phyloP scores from a whole-genome alignment of 2,329 filamentous ascomycete genomes.

The Harringtonia aguacate region DNA sequence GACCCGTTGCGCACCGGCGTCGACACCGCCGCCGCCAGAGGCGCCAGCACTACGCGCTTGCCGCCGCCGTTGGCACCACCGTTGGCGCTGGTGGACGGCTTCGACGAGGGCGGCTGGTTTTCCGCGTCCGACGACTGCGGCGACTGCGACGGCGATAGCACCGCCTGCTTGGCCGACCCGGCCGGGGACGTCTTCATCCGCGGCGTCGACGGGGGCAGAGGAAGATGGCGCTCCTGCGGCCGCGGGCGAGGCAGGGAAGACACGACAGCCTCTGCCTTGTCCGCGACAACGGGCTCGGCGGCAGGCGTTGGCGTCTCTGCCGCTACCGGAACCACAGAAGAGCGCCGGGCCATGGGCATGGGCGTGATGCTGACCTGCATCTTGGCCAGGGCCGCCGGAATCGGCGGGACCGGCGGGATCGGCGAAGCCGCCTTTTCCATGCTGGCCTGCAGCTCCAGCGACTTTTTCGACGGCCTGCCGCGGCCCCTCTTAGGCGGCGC shows the following conservation, averaged over 20 bases:
- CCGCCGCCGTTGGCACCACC: too few relatives aligned
- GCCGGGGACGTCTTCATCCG: conserved; percentile 28
- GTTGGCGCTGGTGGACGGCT: conserved; percentile 35
- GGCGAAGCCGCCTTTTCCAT: background rate
- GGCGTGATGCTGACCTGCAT: background rate
- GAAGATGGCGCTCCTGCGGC: conserved; percentile 3
- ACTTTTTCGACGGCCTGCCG: conserved; percentile 22
- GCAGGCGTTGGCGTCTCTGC: conserved; percentile 2
- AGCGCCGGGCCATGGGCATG: background rate
- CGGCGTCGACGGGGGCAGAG: conserved; percentile 28
- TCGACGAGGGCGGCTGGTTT: conserved; percentile 64
- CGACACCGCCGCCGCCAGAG: conserved; percentile 18
- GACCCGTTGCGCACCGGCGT: conserved; percentile 40
- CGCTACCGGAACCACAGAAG: background rate
- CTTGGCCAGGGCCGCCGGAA: background rate
- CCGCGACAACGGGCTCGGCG: too few relatives aligned
- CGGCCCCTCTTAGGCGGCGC: conserved; percentile 17
- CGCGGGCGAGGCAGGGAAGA: too few relatives aligned
- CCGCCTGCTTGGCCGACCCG: conserved; percentile 40
- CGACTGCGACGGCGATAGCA: conserved; percentile 52
- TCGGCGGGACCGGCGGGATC: background rate
- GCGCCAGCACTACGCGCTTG: conserved; percentile 36
- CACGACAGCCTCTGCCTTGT: too few relatives aligned
- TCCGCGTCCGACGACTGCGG: conserved; percentile 72
- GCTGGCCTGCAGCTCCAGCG: conserved; percentile 6